Conservation (phyloP, 352 stramenopile species). For the Pythium utonaiense region DNA sequence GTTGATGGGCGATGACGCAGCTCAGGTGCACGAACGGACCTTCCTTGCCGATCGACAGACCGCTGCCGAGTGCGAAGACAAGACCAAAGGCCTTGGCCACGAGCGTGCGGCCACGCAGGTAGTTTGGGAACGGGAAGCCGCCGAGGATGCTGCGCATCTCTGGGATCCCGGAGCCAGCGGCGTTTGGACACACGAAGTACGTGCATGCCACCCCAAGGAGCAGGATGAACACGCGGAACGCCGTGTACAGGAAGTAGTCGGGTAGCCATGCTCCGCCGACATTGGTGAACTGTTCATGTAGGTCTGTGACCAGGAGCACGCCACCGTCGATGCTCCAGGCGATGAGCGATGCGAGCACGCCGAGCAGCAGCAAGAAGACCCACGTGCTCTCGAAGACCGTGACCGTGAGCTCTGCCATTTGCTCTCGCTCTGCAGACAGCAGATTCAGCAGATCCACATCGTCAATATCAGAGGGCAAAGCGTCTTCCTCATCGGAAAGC, state of each 20-base stretch:
- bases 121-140: slow-evolving; percentile 65
- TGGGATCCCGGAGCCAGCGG: slow-evolving; percentile 67
- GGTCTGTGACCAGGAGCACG: slow-evolving; percentile 39
- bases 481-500: slow-evolving; percentile 19
- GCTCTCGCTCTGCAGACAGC: slow-evolving; percentile 44
- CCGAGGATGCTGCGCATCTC: slow-evolving; percentile 79
- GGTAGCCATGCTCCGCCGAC: slow-evolving; percentile 46
- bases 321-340: slow-evolving; percentile 66
- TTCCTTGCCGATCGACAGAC: slow-evolving; percentile 73
- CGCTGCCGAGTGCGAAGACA: slow-evolving; percentile 62
- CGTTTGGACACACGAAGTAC: slow-evolving; percentile 56
- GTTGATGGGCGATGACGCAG: slow-evolving; percentile 66
- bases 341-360: slow-evolving; percentile 45
- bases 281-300: slow-evolving; percentile 38
- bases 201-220: slow-evolving; percentile 58
- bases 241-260: slow-evolving; percentile 59
- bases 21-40: slow-evolving; percentile 78
- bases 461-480: slow-evolving; percentile 20
- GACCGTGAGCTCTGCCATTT: slow-evolving; percentile 35
- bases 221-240: slow-evolving; percentile 56
- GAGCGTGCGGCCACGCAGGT: slow-evolving; percentile 54
- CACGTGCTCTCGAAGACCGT: slow-evolving; percentile 72
- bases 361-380: slow-evolving; percentile 68
- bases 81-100: slow-evolving; percentile 64
- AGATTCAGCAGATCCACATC: slow-evolving; percentile 24